Base-by-base conservation (phyloP, 2,329 filamentous ascomycete genomes). In the Drechslerella dactyloides region DNA sequence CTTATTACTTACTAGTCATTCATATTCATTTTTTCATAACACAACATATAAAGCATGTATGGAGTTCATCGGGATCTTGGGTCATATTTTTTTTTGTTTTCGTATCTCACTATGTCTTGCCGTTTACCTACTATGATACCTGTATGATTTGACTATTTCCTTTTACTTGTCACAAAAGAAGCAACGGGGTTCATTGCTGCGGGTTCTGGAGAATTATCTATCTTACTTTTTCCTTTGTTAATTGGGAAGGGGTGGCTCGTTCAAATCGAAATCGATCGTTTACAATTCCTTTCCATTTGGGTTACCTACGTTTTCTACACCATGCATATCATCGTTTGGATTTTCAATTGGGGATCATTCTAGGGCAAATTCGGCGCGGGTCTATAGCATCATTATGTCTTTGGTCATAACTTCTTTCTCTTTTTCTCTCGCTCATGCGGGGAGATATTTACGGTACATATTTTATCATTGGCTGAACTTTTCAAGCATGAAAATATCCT, bases 21-120 rank as follows among this genome's bases (percentile, higher is more conserved):
- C 66, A 54, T 19, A 17, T 48, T 48, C 15, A 19, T 21, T 23
- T 62, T 72, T 59, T 64, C 50, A 63, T 44, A 59, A 60, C 54
- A 44, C 59, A 33, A 70, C 66, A 72, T 70, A 70, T 72, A 72
- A 72, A 72, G 68, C 68, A 72, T 72, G 68, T 72, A 72, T 54
- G 68, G 68, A 72, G 68, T 72, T 72, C 60, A 60, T 65, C 56
- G 48, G 68, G 55, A 15, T 44, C 58, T 54, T 46, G 17, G 54
- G 19, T 48, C 51, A 1, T 35, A n/a, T 30, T 11, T 8, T 37
- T 62, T 53, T 40, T 24, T 53, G 17, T 13, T 52, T 33, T 37
- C n/a, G n/a, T 48, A 62, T 17, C 63, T 70, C 56, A 57, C 52
- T 69, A 69, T 58, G 57, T 62, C 24, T 62, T 17, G 13, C 55